Evolutionary conservation across 108 stramenopile genomes (phyloP).

Genomic region (Cyclotella distinguenda): DNA sequence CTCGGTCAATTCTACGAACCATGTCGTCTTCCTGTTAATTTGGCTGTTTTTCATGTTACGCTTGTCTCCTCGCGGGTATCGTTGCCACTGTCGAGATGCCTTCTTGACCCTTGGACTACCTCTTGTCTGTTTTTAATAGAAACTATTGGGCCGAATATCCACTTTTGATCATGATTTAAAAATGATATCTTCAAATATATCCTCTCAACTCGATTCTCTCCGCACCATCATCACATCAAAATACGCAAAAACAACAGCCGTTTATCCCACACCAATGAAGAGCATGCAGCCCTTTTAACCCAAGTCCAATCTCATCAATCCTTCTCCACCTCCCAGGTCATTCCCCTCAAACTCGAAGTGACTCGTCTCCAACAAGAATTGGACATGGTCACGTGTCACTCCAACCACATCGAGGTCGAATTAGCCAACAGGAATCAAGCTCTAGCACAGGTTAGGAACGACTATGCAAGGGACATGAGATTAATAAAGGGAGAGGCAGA

Average conservation of each 20-base stretch:
- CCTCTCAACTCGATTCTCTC: neutral
- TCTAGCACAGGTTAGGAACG: slow-evolving; percentile 30
- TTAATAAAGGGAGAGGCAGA: slow-evolving; percentile 45
- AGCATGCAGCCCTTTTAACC: slow-evolving; percentile 42
- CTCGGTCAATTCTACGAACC: no score
- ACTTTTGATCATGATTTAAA: neutral
- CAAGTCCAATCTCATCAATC: slow-evolving; percentile 55
- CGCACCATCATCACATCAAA: slow-evolving; percentile 1
- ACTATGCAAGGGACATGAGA: slow-evolving; percentile 42
- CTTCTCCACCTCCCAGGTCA: slow-evolving; percentile 53
- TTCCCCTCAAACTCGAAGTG: slow-evolving; percentile 67
- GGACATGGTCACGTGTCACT: slow-evolving; percentile 60
- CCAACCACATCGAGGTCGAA: slow-evolving; percentile 69
- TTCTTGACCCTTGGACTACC: no score
- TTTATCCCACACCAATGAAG: slow-evolving; percentile 55
- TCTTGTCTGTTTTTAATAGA: neutral
- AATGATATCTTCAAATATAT: neutral
- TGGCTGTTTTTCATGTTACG: no score
- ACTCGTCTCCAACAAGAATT: slow-evolving; percentile 73
- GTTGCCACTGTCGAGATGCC: no score
- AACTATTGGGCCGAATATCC: neutral
- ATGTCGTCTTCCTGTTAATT: no score
- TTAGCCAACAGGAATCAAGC: slow-evolving; percentile 41
- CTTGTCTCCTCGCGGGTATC: no score
- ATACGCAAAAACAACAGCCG: slow-evolving; percentile 34